Evolutionary conservation across 208 protist species (phyloP).

Genomic region (Leishmania major): DNA sequence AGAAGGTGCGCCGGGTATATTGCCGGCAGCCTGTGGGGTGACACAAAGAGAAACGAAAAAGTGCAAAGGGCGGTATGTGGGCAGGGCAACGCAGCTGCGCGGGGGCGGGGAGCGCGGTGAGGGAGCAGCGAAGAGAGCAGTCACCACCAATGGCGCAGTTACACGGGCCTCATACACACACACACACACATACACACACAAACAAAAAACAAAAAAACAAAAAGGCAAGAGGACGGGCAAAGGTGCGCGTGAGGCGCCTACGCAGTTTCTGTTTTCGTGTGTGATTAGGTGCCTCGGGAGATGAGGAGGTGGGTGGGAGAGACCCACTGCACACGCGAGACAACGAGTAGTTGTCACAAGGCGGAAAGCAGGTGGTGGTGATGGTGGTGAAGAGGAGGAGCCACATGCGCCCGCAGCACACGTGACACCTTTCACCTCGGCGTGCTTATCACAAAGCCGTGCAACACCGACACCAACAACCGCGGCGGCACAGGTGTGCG

Average conservation of each 20-base stretch:
- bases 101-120: neutral
- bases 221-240: neutral
- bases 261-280: neutral
- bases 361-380: neutral
- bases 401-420: neutral
- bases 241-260: neutral
- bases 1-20: neutral
- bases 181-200: neutral
- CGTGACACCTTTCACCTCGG: neutral
- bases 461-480: neutral
- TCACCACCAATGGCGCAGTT: neutral
- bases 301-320: neutral
- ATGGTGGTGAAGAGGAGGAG: neutral
- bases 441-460: neutral
- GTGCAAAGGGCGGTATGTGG: neutral
- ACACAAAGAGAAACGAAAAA: no score
- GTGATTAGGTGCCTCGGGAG: neutral
- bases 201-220: neutral
- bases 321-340: neutral
- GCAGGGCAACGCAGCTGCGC: no score
- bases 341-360: neutral
- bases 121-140: neutral
- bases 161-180: neutral
- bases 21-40: neutral
- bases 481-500: neutral